phyloP scores from a whole-genome alignment of 306 rosid genomes.

The Medicago lupulina region DNA sequence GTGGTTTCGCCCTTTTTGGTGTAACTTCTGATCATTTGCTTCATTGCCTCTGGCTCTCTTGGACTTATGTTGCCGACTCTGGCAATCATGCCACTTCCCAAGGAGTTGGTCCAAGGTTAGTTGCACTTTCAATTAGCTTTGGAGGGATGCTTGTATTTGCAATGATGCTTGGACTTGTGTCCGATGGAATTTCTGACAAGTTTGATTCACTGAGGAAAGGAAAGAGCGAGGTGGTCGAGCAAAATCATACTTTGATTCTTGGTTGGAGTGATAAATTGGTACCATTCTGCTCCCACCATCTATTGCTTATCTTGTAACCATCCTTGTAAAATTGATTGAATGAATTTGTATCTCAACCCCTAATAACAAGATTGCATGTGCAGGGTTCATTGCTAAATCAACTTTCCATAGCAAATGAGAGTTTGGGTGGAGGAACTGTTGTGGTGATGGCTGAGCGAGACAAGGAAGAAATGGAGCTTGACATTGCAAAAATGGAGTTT shows the following conservation, averaged over 20 bases:
- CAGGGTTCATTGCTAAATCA: slow-evolving; percentile 92
- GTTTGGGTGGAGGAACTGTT: slow-evolving; percentile 84
- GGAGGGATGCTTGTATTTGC: slow-evolving; percentile 98
- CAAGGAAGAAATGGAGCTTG: slow-evolving; percentile 97
- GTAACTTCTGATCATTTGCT: slow-evolving; percentile 71
- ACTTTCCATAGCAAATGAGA: slow-evolving; percentile 90
- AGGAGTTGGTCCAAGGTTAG: slow-evolving; percentile 74
- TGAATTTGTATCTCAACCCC: slow-evolving; percentile 6
- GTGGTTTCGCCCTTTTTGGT: slow-evolving; percentile 85
- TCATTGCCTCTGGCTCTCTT: slow-evolving; percentile 87
- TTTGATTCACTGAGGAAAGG: slow-evolving; percentile 93
- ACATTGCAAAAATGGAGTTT: slow-evolving; percentile 94
- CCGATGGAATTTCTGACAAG: slow-evolving; percentile 89
- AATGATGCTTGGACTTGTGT: slow-evolving; percentile 97
- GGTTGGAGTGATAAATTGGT: slow-evolving; percentile 98
- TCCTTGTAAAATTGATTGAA: not conserved
- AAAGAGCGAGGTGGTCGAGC: slow-evolving; percentile 89
- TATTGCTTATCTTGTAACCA: slow-evolving; percentile 19
- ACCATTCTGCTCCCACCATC: slow-evolving; percentile 30
- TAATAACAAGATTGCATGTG: slow-evolving; percentile 32
- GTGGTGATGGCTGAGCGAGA: slow-evolving; percentile 96
- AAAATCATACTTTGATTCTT: slow-evolving; percentile 86
- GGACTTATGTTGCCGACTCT: slow-evolving; percentile 90
- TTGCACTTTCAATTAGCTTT: slow-evolving; percentile 87
- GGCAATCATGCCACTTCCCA: slow-evolving; percentile 87